Evolutionary conservation across 495 filamentous ascomycete species (phyloP).

Genomic region (Xylaria longipes): DNA sequence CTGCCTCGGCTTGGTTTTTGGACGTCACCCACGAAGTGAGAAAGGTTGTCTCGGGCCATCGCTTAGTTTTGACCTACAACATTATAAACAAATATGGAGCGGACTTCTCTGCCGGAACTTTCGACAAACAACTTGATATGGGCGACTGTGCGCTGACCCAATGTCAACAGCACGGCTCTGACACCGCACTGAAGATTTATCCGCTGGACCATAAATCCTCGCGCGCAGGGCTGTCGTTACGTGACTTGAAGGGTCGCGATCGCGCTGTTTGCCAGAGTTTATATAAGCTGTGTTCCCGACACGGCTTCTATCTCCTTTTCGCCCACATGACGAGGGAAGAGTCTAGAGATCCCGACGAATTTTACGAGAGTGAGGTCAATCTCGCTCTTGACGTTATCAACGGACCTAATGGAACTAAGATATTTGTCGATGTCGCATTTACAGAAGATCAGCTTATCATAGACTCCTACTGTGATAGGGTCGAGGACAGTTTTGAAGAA

Average conservation of each 20-base stretch:
- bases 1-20: constrained; percentile 57
- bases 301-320: constrained; percentile 19
- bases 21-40: constrained; percentile 60
- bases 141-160: background rate
- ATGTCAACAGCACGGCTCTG: background rate
- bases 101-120: background rate
- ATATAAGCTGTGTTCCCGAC: background rate
- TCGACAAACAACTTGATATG: background rate
- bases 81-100: constrained; percentile 44
- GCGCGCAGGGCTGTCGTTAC: constrained; percentile 41
- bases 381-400: background rate
- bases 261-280: constrained; percentile 29
- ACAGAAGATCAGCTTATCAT: background rate
- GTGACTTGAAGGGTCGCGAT: constrained; percentile 53
- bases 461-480: background rate
- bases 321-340: background rate
- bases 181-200: constrained; percentile 34
- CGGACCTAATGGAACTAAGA: background rate
- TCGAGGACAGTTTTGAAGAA: background rate
- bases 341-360: background rate
- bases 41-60: constrained; percentile 53
- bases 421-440: background rate
- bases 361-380: background rate
- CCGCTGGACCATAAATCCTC: constrained; percentile 56
- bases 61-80: constrained; percentile 61